Base-by-base conservation (phyloP, 192 early-diverging fungal species). In the Podila verticillata region DNA sequence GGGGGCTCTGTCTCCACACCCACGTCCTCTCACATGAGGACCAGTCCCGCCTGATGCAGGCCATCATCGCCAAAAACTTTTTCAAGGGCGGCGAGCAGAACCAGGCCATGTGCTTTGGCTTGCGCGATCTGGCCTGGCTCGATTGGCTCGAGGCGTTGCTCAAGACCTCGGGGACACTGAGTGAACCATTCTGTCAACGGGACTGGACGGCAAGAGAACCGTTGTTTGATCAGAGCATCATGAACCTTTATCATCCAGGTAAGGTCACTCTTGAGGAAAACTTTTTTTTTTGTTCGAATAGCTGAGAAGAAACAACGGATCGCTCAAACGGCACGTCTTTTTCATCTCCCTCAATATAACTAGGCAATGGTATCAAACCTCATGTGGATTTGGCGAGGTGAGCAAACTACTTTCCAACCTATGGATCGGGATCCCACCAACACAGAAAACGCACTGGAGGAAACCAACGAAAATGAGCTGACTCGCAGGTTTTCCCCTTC, bases 221-320 rank as follows among this genome's bases (percentile, higher is more conserved):
- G 6, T 56, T 88, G n/a, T 88, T 88, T 60, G 83, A 88, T 73
- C 87, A 88, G 63, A 84, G 83, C 12, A 88, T 88, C 39, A 66
- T 84, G 34, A 88, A 88, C 60, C 59, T 85, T 6, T 88, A 88
- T 64, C 61, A 67, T 22, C 81, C 70, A 63, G 77, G 77, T 80
- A 67, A 35, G 34, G 48, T 29, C 19, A 8, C 17, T 35, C 24
- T 64, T 9, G 30, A 22, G n/a, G 1, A n/a, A 48, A 29, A 5
- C 24, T 28, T 64, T 26, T n/a, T 15, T 24, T 48, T 31, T 4
- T 24, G 4, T 7, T 20, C n/a, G n/a, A n/a, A n/a, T n/a, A n/a
- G n/a, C 10, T 4, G 12, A 49, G 35, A 22, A 49, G 35, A 36
- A 17, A 32, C 24, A 30, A 13, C 29, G 22, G 28, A 24, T 48